Conservation (phyloP, 306 rosid genomes). For the Corylus avellana region DNA sequence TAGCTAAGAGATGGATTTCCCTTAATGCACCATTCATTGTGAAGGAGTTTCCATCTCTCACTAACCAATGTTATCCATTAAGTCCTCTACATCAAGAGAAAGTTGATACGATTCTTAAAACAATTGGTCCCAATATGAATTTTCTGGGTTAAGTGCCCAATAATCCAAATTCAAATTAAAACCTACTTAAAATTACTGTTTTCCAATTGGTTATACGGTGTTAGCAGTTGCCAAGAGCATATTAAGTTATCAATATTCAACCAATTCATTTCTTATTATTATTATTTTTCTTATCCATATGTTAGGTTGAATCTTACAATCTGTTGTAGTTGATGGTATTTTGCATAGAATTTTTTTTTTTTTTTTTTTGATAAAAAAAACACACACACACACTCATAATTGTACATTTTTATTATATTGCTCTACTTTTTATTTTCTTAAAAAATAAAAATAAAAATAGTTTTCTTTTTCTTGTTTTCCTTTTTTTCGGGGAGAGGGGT, state of each 20-base stretch:
- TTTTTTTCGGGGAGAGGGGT: too few species aligned
- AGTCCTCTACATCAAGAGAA: not conserved
- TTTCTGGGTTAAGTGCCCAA: not conserved
- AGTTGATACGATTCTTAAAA: not conserved
- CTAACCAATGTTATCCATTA: too few species aligned
- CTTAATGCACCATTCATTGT: not conserved
- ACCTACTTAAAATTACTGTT: not conserved
- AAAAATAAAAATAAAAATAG: too few species aligned
- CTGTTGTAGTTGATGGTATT: not conserved
- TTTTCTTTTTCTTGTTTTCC: not conserved
- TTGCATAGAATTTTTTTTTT: not conserved
- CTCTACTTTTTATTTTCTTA: not conserved
- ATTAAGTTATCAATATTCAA: not conserved
- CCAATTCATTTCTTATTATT: too few species aligned
- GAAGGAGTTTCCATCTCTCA: not conserved
- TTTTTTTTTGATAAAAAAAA: not conserved
- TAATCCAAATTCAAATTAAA: not conserved
- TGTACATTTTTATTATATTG: not conserved
- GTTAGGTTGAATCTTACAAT: not conserved
- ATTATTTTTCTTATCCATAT: not conserved
- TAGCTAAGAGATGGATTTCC: not conserved
- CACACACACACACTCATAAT: not conserved
- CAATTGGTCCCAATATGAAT: not conserved
- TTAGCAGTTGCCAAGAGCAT: not conserved
- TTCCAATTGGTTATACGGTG: not conserved